Base-by-base conservation (phyloP, 139 green algal species). In the Edaphochlamys debaryana region DNA sequence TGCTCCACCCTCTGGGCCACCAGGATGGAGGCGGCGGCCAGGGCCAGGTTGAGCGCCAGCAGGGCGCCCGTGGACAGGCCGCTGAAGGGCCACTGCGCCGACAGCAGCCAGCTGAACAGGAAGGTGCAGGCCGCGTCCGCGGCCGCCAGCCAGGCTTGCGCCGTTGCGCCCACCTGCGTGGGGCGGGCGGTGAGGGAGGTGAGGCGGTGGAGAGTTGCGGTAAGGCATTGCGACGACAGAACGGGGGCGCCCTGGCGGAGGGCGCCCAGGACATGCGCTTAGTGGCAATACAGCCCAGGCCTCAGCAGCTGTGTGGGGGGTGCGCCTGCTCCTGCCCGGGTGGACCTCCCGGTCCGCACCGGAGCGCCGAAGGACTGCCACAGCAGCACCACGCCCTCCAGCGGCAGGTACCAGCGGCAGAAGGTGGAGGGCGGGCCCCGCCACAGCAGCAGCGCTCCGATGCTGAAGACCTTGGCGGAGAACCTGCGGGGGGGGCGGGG, bases 81-180 rank as follows among this genome's bases (percentile, higher is more conserved):
- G 9, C 2, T 32, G 75, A 71, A 81, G 25, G 75, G 75, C 75
- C 75, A 81, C 23, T 60, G 60, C 38, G 71, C 75, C 19, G 75
- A 71, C 60, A 81, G 60, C 60, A 81, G 42, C 38, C 29, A 81
- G 58, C 75, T 72, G 38, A 40, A 63, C 37, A 20, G 25, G 40
- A 81, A 81, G 54, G 40, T 71, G 40, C 75, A 72, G 2, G 41
- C 60, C 30, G 75, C 75, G n/a, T 81, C 62, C 7, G 62, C 75
- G 2, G 75, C 62, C 4, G 75, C 41, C 11, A 81, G 68, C 0
- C 15, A 32, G 40, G 62, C 60, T n/a, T 81, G 75, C 17, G 30
- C 42, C 3, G 19, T 67, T 13, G 40, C n/a, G 41, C 60, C 41
- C 13, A 80, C 74, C 74, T 80, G 74, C 15, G n/a, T n/a, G n/a